Evolutionary conservation across 371 early-diverging fungal genomes (phyloP), one percentile per base, ranked within the genome.

Genomic region (Apophysomyces variabilis): DNA sequence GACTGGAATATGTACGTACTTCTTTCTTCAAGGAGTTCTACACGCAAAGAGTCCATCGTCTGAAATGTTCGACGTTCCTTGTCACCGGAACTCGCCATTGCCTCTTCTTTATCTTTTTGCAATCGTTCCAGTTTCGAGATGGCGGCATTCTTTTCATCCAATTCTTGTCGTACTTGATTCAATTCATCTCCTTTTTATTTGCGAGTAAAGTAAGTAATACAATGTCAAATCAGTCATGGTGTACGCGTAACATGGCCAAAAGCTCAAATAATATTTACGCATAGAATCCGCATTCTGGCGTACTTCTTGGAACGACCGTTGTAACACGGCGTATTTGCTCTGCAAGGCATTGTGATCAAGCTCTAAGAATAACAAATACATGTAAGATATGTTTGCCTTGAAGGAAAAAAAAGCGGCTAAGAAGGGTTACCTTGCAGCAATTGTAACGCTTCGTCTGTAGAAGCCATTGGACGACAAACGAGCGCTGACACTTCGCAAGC

Each of bases 81-180:
- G 50, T 50, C 50, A 21, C 50, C 21, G 9, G 50, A 18, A 50
- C 21, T 21, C 21, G 50, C 50, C 50, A 50, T 50, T 5, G 50
- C 21, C 21, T 50, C 50, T 21, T 50, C 50, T 5, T 21, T 50
- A 18, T 50, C 50, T 26, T 18, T 50, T 50, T 50, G n/a, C 21
- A 26, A 50, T 50, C 50, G 50, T 21, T 50, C 50, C 9, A 50
- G 50, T 26, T 50, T 50, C 50, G 50, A 50, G 50, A 50, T 50
- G 50, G 21, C 21, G 4, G 50, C 50, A 50, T 50, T 21, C 50
- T 50, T 50, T 21, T 50, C 50, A 26, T 7, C 50, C 21, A 50
- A 7, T 50, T 50, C 18, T 50, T 50, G 50, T 18, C 21, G 54
- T 50, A 26, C 21, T 50, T 50, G 54, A 50, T 50, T 18, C 54